phyloP scores from a whole-genome alignment of 2,329 filamentous ascomycete genomes.

The Colletotrichum sublineola region DNA sequence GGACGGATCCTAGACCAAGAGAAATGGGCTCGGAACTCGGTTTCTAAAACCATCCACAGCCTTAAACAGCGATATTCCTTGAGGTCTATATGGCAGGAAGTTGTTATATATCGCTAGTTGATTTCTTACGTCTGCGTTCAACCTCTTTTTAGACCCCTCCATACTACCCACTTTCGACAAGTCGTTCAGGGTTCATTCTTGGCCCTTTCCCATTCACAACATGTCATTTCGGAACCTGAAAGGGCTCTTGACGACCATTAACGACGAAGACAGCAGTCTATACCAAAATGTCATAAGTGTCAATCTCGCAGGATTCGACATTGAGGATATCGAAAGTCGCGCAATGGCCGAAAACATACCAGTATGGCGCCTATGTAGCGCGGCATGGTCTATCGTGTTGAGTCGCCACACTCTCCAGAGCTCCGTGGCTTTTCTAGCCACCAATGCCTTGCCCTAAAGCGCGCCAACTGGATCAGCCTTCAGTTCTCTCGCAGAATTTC shows the following conservation, averaged over 20 bases:
- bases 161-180: background rate
- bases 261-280: background rate
- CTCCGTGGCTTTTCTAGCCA: background rate
- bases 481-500: background rate
- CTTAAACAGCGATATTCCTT: background rate
- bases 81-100: background rate
- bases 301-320: conserved; percentile 2
- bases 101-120: background rate
- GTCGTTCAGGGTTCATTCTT: background rate
- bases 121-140: background rate
- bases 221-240: conserved; percentile 2
- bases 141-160: background rate
- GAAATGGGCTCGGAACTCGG: background rate
- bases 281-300: background rate
- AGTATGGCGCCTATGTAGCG: background rate
- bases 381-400: conserved; percentile 5
- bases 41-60: background rate
- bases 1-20: background rate
- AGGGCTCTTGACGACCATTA: background rate
- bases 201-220: background rate
- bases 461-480: background rate
- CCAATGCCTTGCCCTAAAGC: background rate
- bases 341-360: conserved; percentile 1
- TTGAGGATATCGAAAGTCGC: background rate
- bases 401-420: conserved; percentile 4